phyloP scores from a whole-genome alignment of 2,329 filamentous ascomycete species.

The Cadophora malorum region DNA sequence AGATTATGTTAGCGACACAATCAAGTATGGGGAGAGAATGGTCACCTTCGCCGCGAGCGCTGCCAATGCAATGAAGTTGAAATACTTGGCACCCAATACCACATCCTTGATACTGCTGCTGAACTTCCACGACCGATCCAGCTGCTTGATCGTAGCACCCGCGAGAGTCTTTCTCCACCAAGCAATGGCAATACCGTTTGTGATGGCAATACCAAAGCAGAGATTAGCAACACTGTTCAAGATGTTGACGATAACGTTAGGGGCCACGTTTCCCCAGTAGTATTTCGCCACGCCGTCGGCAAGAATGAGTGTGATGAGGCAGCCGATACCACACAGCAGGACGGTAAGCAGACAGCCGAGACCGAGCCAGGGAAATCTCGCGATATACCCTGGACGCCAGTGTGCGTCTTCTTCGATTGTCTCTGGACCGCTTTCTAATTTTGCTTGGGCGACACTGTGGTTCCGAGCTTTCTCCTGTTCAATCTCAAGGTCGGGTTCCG shows the following conservation, averaged over 20 bases:
- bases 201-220: conserved; percentile 11
- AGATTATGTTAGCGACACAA: background rate
- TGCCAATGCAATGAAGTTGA: conserved; percentile 16
- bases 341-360: conserved; percentile 11
- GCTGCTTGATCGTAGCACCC: conserved; percentile 1
- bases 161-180: conserved; percentile 13
- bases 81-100: conserved; percentile 10
- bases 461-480: conserved; percentile 6
- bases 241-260: conserved; percentile 11
- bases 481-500: background rate
- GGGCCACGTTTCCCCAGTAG: conserved; percentile 12
- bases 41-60: conserved; percentile 12
- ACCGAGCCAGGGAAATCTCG: conserved; percentile 11
- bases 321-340: conserved; percentile 11
- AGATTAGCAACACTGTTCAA: conserved; percentile 15
- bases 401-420: conserved; percentile 1
- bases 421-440: background rate
- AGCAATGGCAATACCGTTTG: conserved; percentile 12
- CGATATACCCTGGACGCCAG: conserved; percentile 12
- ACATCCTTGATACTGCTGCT: conserved; percentile 16
- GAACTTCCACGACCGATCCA: conserved; percentile 15
- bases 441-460: conserved; percentile 1
- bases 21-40: background rate
- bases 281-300: background rate
- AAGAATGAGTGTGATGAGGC: conserved; percentile 8